These are phyloP conservation scores for Coemansia sp. DNA, from an alignment of 192 early-diverging fungal species.

Conservation along the genomic window DNA sequence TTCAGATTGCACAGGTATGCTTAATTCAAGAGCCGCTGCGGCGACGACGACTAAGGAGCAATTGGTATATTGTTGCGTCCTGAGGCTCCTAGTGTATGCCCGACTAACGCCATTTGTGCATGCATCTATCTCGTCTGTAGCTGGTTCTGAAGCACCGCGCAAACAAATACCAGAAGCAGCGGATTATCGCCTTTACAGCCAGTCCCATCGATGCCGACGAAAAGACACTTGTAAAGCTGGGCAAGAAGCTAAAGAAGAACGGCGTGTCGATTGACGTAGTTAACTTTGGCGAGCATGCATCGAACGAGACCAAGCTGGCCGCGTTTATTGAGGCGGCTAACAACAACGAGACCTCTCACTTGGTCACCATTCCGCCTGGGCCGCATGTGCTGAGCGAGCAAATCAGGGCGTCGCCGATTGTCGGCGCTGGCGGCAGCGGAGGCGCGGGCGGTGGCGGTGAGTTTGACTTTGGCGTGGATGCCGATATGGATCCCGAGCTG, in stretches of 20 bases:
- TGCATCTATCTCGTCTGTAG: conserved; percentile 29
- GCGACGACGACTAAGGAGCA: background rate
- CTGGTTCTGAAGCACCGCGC: conserved; percentile 95
- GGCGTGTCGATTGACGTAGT: conserved; percentile 93
- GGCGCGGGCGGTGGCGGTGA: conserved; percentile 58
- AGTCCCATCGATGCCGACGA: conserved; percentile 87
- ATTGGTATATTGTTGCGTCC: too few species aligned
- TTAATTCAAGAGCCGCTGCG: conserved; percentile 21
- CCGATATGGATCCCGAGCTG: conserved; percentile 92
- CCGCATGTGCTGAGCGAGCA: conserved; percentile 88
- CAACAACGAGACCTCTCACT: conserved; percentile 90
- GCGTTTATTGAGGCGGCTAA: conserved; percentile 92
- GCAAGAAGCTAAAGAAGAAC: conserved; percentile 99
- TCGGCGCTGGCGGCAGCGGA: conserved; percentile 81
- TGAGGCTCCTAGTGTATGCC: background rate
- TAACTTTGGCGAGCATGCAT: conserved; percentile 92
- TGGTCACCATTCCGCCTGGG: conserved; percentile 92
- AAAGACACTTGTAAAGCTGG: conserved; percentile 83
- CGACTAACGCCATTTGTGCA: conserved; percentile 12
- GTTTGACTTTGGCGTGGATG: conserved; percentile 96
- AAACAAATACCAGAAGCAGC: conserved; percentile 93
- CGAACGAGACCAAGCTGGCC: conserved; percentile 88
- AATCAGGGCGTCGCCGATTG: conserved; percentile 84
- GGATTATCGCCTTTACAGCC: conserved; percentile 94
- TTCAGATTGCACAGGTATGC: conserved; percentile 93